Conservation (phyloP, 2,329 filamentous ascomycete species). For the Herpotrichia juniperi region DNA sequence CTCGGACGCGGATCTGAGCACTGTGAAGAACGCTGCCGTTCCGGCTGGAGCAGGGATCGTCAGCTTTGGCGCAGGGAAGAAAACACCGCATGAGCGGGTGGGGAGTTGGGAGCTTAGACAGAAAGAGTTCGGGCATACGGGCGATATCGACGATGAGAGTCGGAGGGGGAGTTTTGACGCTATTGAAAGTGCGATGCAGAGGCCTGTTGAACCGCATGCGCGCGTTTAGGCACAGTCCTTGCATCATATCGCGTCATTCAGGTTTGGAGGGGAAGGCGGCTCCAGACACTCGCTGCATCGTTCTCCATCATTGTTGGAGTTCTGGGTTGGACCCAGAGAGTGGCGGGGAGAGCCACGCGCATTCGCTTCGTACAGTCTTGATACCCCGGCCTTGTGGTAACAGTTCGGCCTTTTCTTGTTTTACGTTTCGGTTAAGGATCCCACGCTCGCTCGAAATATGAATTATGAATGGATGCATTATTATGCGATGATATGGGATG, state of each 20-base stretch:
- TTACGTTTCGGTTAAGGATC: background rate
- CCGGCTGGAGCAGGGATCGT: conserved; percentile 33
- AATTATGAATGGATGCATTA: background rate
- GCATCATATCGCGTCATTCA: too few relatives aligned
- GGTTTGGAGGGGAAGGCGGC: background rate
- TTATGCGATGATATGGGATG: background rate
- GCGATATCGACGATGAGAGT: conserved; percentile 29
- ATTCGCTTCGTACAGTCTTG: conserved; percentile 32
- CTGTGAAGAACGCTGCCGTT: conserved; percentile 50
- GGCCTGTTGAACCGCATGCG: conserved; percentile 55
- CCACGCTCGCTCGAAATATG: conserved; percentile 1
- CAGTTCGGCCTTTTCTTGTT: background rate
- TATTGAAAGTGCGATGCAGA: conserved; percentile 48
- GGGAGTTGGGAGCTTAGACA: conserved; percentile 64
- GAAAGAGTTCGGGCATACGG: conserved; percentile 35
- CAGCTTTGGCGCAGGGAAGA: conserved; percentile 21
- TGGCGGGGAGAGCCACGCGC: background rate
- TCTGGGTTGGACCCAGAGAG: background rate
- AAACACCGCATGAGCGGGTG: conserved; percentile 56
- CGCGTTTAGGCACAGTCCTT: conserved; percentile 53
- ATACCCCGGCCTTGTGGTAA: conserved; percentile 25
- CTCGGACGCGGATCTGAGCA: conserved; percentile 59
- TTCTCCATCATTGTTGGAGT: background rate
- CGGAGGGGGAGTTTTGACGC: conserved; percentile 53
- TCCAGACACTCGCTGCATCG: background rate